Percentiles rank a stretch among this genome's conserved stretches.
Conservation (phyloP, 2,329 filamentous ascomycete species). For the Dactylellina leptospora region DNA sequence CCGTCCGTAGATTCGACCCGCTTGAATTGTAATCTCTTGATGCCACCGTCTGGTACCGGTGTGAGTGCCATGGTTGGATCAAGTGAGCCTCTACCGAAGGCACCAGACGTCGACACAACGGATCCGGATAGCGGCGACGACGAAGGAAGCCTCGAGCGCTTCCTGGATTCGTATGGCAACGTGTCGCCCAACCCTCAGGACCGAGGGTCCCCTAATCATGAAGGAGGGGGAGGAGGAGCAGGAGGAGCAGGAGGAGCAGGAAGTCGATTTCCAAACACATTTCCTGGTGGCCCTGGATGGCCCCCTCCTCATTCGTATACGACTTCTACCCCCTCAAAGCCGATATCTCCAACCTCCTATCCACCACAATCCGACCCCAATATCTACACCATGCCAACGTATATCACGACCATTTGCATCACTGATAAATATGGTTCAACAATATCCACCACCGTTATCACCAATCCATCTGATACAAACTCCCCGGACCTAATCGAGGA, state of each 20-base stretch:
- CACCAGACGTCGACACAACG: conserved; percentile 22
- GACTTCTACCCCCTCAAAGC: conserved; percentile 7
- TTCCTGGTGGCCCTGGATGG: conserved; percentile 30
- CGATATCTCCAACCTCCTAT: neutral
- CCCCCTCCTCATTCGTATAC: conserved; percentile 8
- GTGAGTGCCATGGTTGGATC: conserved; percentile 6
- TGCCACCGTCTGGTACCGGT: conserved; percentile 37
- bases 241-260: neutral
- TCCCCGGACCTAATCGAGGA: conserved; percentile 12
- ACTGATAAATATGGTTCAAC: conserved; percentile 34
- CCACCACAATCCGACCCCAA: neutral
- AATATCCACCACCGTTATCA: conserved; percentile 22
- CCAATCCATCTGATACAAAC: conserved; percentile 2
- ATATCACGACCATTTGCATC: conserved; percentile 33
- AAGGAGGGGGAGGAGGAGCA: conserved; percentile 5
- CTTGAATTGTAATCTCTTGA: neutral
- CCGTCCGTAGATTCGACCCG: neutral
- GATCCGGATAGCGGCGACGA: conserved; percentile 19
- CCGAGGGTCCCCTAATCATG: conserved; percentile 14
- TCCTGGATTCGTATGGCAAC: conserved; percentile 29
- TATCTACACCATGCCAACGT: conserved; percentile 16
- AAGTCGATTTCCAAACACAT: conserved; percentile 13
- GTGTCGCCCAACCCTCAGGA: conserved; percentile 15
- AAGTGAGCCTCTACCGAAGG: conserved; percentile 29
- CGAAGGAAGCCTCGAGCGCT: conserved; percentile 36